Evolutionary conservation across 371 early-diverging fungal genomes (phyloP), one percentile per base, ranked within the genome.

Genomic region (Circinella umbellata): DNA sequence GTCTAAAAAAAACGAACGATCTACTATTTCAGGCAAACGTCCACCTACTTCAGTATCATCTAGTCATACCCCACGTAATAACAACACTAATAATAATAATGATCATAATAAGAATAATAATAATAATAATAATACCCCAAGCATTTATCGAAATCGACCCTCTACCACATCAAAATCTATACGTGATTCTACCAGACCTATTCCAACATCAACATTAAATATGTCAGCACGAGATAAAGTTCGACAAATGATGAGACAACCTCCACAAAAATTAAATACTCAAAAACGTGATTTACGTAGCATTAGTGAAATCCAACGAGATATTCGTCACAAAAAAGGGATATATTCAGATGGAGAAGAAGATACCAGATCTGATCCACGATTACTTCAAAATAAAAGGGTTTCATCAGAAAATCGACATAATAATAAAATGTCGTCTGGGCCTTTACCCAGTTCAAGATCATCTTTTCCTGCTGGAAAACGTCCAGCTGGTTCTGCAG

Each of bases 291-390:
- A 84, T 70, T 67, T 71, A 8, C 76, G 80, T 7, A 65, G 74
- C 4, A 73, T 84, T 53, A 64, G 66, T 14, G 81, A 84, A 49
- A 73, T 80, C 54, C 84, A 84, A 57, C 65, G 80, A n/a, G 81
- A 81, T 13, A 63, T 81, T 27, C 77, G 83, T n/a, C 79, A 76
- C 54, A 39, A 60, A 17, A 76, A 71, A 51, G 81, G 81, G n/a
- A 71, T 74, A 42, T 68, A 75, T 64, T 79, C 79, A 1, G 81
- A 81, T 65, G 79, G 79, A 18, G 57, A 57, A 34, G 78, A 76
- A 51, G 73, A 70, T 37, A 63, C 63, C 13, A 64, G 55, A 49
- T 47, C 37, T 47, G 68, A 63, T 67, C 69, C 39, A n/a, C 69
- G 68, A 15, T 53, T 67, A 49, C 68, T 76, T 66, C 68, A 20